phyloP scores from a whole-genome alignment of 2,329 filamentous ascomycete genomes.

The Beauveria sp. region DNA sequence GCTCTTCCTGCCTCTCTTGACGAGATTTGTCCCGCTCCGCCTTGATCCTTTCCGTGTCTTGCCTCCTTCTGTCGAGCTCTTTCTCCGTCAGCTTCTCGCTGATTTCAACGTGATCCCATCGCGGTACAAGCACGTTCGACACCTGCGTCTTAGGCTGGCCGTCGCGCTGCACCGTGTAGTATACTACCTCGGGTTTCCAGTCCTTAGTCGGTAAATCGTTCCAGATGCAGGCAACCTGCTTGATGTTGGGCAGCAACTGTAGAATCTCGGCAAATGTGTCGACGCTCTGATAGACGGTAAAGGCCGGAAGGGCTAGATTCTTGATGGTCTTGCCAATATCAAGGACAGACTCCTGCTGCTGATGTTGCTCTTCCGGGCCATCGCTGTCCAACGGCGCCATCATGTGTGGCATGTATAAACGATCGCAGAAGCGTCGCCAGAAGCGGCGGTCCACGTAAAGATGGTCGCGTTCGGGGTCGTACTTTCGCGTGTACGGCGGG shows the following conservation, averaged over 20 bases:
- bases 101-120: background rate
- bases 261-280: slow-evolving; percentile 13
- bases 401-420: background rate
- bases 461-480: slow-evolving; percentile 2
- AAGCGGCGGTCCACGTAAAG: slow-evolving; percentile 7
- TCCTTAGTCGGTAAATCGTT: slow-evolving; percentile 14
- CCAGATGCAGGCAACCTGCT: slow-evolving; percentile 19
- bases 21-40: background rate
- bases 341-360: background rate
- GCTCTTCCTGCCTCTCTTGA: background rate
- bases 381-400: background rate
- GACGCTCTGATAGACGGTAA: slow-evolving; percentile 20
- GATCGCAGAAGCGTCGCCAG: slow-evolving; percentile 9
- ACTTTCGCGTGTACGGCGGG: background rate
- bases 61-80: background rate
- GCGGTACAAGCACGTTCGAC: background rate
- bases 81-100: slow-evolving; percentile 1
- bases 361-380: background rate
- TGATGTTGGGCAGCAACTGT: slow-evolving; percentile 14
- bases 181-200: background rate
- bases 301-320: slow-evolving; percentile 20
- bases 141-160: slow-evolving; percentile 2
- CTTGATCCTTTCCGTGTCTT: slow-evolving; percentile 1
- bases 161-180: background rate
- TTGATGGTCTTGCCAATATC: slow-evolving; percentile 12